Conservation (phyloP, 345 rosid genomes). For the Eucalyptus viminalis region DNA sequence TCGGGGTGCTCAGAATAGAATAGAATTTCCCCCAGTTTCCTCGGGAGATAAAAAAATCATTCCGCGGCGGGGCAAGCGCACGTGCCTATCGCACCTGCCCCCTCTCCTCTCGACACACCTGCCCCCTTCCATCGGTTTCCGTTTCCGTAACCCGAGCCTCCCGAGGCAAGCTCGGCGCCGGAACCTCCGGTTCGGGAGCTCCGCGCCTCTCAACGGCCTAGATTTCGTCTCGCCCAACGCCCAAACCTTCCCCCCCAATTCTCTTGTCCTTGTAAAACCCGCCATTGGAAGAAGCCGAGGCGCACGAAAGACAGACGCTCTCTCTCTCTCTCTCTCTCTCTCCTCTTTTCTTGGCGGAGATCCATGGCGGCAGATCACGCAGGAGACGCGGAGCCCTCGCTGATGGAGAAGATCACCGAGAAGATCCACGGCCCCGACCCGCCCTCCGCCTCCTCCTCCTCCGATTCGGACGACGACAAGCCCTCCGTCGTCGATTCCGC, state of each 20-base stretch:
- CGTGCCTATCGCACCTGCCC: neutral
- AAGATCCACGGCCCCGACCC: slow-evolving; percentile 30
- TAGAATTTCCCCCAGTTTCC: neutral
- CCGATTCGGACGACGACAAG: slow-evolving; percentile 54
- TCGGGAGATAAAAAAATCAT: neutral
- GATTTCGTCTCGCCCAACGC: neutral
- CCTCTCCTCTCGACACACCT: neutral
- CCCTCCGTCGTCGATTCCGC: slow-evolving; percentile 12
- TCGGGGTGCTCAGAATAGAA: neutral
- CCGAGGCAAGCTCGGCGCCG: neutral
- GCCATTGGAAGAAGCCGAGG: neutral
- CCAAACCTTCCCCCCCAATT: neutral
- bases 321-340: neutral
- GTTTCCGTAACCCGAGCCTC: neutral
- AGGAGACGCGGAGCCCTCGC: slow-evolving; percentile 19
- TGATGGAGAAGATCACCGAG: slow-evolving; percentile 42
- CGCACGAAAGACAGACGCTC: neutral
- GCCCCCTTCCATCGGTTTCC: neutral
- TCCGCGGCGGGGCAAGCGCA: neutral
- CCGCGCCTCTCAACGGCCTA: neutral
- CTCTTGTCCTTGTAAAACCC: neutral
- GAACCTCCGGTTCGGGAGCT: slow-evolving; percentile 9
- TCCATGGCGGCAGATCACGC: slow-evolving; percentile 34
- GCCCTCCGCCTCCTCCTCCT: slow-evolving; percentile 21
- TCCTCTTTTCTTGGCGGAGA: neutral